These are phyloP conservation scores for Phytophthora cactorum DNA, from an alignment of 352 stramenopile species.

Conservation along the genomic window DNA sequence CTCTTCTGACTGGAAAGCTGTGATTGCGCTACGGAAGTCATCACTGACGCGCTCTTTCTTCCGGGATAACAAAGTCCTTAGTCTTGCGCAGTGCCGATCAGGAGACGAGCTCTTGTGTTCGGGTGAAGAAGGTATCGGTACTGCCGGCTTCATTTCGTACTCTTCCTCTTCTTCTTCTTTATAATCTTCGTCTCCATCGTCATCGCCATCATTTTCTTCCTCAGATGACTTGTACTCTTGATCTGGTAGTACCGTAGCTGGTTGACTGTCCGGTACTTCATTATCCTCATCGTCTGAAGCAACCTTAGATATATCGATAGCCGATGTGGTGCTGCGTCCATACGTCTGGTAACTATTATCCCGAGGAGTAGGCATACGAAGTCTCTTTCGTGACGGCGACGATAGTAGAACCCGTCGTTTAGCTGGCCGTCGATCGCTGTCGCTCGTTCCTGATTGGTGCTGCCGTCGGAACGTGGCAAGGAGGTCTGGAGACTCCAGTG, in stretches of 20 bases:
- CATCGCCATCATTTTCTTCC: constrained; percentile 4
- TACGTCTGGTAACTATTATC: background rate
- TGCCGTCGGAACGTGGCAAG: constrained; percentile 32
- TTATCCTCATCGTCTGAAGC: constrained; percentile 18
- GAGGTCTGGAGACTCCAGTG: constrained; percentile 47
- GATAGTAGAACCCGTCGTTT: constrained; percentile 31
- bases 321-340: background rate
- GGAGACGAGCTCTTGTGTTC: constrained; percentile 7
- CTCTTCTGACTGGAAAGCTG: constrained; percentile 45
- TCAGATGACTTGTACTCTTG: constrained; percentile 14
- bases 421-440: constrained; percentile 16
- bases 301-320: constrained; percentile 18
- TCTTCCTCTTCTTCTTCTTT: constrained; percentile 46
- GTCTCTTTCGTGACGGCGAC: constrained; percentile 39
- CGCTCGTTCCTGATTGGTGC: background rate
- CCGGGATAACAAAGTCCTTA: constrained; percentile 19
- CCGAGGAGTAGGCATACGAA: constrained; percentile 33
- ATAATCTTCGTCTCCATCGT: constrained; percentile 5
- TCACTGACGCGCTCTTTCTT: constrained; percentile 49
- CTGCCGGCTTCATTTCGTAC: constrained; percentile 48
- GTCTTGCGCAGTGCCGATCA: constrained; percentile 12
- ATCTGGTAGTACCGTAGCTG: constrained; percentile 14
- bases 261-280: constrained; percentile 24
- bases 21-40: constrained; percentile 59
- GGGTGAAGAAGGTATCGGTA: constrained; percentile 14